Percentiles rank a stretch among this genome's conserved stretches.
Conservation (phyloP, 768 basidiomycete species). For the Lyophyllum atratum region DNA sequence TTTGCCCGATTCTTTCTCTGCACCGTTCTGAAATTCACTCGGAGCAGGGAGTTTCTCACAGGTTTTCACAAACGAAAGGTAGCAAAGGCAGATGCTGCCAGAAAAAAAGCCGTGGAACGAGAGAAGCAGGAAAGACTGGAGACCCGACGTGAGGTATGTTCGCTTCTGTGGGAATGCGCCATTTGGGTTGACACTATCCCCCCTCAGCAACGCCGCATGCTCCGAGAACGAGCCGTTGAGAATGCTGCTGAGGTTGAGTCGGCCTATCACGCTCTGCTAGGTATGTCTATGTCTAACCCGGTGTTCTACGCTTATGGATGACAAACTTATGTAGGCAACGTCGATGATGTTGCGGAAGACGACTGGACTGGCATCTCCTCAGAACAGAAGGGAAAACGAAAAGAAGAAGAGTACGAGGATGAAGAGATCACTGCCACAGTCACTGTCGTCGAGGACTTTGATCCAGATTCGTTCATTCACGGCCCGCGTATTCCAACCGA, state of each 20-base stretch:
- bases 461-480: slow-evolving; percentile 63
- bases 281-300: slow-evolving; percentile 29
- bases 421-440: slow-evolving; percentile 88
- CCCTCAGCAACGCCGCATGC: slow-evolving; percentile 70
- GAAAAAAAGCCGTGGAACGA: slow-evolving; percentile 70
- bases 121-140: slow-evolving; percentile 78
- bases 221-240: slow-evolving; percentile 74
- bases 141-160: slow-evolving; percentile 72
- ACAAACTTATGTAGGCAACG: slow-evolving; percentile 13
- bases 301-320: slow-evolving; percentile 7
- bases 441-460: slow-evolving; percentile 91
- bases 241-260: slow-evolving; percentile 80
- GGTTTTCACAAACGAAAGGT: slow-evolving; percentile 94
- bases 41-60: slow-evolving; percentile 80
- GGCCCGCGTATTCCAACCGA: slow-evolving; percentile 31
- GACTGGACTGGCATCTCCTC: slow-evolving; percentile 50
- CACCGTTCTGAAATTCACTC: slow-evolving; percentile 10
- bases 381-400: slow-evolving; percentile 35
- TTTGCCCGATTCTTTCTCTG: slow-evolving; percentile 28
- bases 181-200: slow-evolving; percentile 16
- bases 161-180: slow-evolving; percentile 11
- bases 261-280: slow-evolving; percentile 60
- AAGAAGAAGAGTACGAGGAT: slow-evolving; percentile 76
- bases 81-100: slow-evolving; percentile 76
- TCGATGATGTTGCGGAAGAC: slow-evolving; percentile 45